phyloP scores from a whole-genome alignment of 139 green algal genomes.

The Picochlorum sp. region DNA sequence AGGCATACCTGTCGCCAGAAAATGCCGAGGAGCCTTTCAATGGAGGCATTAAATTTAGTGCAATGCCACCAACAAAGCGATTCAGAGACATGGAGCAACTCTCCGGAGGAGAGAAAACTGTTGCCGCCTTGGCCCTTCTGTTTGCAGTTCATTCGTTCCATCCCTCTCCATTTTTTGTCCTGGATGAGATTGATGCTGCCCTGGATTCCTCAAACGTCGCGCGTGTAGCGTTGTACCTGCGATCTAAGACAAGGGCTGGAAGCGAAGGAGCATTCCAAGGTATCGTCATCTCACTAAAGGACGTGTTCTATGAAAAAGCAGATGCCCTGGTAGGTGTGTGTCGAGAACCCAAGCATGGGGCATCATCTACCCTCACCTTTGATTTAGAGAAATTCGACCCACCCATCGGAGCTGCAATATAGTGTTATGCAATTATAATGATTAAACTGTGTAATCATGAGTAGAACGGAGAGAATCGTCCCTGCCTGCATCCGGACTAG shows the following conservation, averaged over 20 bases:
- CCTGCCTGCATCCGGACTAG: too few relatives aligned
- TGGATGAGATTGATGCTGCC: slow-evolving; percentile 92
- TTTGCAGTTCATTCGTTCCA: slow-evolving; percentile 93
- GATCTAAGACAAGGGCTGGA: slow-evolving; percentile 44
- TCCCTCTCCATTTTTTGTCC: slow-evolving; percentile 93
- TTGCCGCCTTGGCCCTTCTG: slow-evolving; percentile 91
- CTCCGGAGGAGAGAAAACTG: slow-evolving; percentile 78
- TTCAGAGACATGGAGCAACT: slow-evolving; percentile 98
- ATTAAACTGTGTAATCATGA: not conserved
- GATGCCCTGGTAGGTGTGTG: slow-evolving; percentile 88
- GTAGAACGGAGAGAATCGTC: too few relatives aligned
- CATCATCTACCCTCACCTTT: slow-evolving; percentile 65
- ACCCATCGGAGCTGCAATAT: not conserved
- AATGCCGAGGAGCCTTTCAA: slow-evolving; percentile 79
- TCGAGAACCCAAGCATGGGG: slow-evolving; percentile 40
- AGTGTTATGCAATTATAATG: not conserved
- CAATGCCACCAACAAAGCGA: slow-evolving; percentile 93
- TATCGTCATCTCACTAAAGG: slow-evolving; percentile 93
- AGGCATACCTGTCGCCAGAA: slow-evolving; percentile 81
- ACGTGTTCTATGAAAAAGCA: slow-evolving; percentile 94
- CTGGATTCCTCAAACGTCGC: slow-evolving; percentile 93
- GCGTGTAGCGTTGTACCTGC: slow-evolving; percentile 86
- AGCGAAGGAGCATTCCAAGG: slow-evolving; percentile 40
- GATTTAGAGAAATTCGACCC: slow-evolving; percentile 53
- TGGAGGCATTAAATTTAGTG: slow-evolving; percentile 83